Conservation (phyloP, 2,329 filamentous ascomycete species). For the Curvularia sp. region DNA sequence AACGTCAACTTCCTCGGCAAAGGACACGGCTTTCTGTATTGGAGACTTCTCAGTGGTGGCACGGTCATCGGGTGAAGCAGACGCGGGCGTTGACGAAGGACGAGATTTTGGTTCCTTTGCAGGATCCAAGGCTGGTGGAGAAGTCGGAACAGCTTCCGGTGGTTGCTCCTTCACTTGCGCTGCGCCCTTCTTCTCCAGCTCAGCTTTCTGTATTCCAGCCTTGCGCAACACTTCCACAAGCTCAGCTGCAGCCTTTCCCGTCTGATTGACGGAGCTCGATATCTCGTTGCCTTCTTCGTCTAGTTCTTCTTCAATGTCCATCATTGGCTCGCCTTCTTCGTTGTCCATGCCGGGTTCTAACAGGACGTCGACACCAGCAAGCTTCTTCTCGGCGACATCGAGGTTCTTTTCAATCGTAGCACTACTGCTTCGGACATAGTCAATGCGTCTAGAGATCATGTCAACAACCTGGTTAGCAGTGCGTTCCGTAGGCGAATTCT, state of each 20-base stretch:
- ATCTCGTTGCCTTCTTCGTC: conserved; percentile 90
- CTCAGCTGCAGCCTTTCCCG: conserved; percentile 71
- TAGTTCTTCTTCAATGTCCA: conserved; percentile 89
- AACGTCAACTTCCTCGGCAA: conserved; percentile 65
- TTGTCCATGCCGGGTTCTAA: conserved; percentile 68
- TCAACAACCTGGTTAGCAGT: conserved; percentile 69
- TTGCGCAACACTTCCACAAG: conserved; percentile 77
- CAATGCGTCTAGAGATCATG: conserved; percentile 76
- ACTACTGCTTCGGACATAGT: conserved; percentile 88
- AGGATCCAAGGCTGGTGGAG: conserved; percentile 1
- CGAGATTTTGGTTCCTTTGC: neutral
- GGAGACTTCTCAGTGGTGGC: neutral
- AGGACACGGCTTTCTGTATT: conserved; percentile 67
- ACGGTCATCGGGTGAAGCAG: neutral
- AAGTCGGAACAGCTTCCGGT: neutral
- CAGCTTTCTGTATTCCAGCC: conserved; percentile 65
- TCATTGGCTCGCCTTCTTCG: conserved; percentile 77
- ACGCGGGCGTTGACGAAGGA: neutral
- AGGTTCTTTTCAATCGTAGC: conserved; percentile 76
- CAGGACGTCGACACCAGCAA: conserved; percentile 64
- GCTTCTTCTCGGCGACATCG: conserved; percentile 70
- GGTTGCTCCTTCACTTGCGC: conserved; percentile 3
- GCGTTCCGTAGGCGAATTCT: conserved; percentile 56
- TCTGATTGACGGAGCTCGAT: conserved; percentile 59
- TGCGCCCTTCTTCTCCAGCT: conserved; percentile 29